These are phyloP conservation scores for Verticillium longisporum DNA, from an alignment of 2,329 filamentous ascomycete genomes.

Conservation along the genomic window DNA sequence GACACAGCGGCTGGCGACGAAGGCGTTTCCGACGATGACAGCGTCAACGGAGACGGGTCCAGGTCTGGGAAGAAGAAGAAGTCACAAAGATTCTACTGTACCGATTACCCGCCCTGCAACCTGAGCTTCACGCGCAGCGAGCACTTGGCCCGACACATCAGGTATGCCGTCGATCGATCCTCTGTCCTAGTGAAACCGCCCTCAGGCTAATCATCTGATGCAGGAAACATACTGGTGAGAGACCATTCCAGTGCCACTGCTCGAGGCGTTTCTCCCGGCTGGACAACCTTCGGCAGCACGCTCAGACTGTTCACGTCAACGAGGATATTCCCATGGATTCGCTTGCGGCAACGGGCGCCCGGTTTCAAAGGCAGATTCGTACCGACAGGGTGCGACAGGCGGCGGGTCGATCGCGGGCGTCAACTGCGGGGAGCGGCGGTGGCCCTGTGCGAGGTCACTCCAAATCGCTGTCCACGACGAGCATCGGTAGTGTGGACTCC, in stretches of 20 bases:
- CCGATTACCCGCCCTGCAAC: slow-evolving; percentile 87
- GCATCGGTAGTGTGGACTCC: slow-evolving; percentile 70
- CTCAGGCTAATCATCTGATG: neutral
- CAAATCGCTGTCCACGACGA: slow-evolving; percentile 80
- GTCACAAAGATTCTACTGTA: slow-evolving; percentile 92
- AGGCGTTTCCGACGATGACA: slow-evolving; percentile 57
- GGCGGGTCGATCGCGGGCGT: slow-evolving; percentile 65
- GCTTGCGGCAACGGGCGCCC: slow-evolving; percentile 82
- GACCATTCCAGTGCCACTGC: slow-evolving; percentile 95
- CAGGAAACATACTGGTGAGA: slow-evolving; percentile 95
- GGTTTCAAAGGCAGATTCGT: slow-evolving; percentile 86
- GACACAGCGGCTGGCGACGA: slow-evolving; percentile 45
- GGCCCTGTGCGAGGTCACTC: slow-evolving; percentile 72
- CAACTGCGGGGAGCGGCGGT: slow-evolving; percentile 67
- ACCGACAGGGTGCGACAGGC: slow-evolving; percentile 76
- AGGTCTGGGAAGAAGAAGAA: slow-evolving; percentile 90
- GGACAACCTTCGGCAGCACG: slow-evolving; percentile 93
- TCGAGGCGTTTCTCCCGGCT: slow-evolving; percentile 86
- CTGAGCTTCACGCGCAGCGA: slow-evolving; percentile 95
- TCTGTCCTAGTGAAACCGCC: neutral
- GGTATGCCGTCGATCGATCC: slow-evolving; percentile 41
- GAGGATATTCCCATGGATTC: slow-evolving; percentile 95
- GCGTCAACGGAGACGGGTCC: slow-evolving; percentile 55
- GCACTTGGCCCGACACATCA: slow-evolving; percentile 88
- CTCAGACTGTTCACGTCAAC: slow-evolving; percentile 94